phyloP scores from a whole-genome alignment of 1,284 basidiomycete species.

The Rhodotorula glutinis region DNA sequence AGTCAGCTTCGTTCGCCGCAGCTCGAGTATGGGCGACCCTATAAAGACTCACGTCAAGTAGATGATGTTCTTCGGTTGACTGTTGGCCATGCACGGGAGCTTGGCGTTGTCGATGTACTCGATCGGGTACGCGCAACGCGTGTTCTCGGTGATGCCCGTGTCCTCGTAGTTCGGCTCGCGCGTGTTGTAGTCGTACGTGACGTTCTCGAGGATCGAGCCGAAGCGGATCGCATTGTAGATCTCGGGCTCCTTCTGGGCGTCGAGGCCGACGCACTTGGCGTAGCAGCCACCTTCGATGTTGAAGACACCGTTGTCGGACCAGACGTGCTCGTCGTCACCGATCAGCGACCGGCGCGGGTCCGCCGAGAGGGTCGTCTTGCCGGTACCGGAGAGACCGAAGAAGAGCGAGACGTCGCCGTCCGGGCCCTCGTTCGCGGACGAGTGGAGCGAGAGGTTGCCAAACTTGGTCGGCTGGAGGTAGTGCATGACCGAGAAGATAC shows the following conservation, averaged over 20 bases:
- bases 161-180: conserved; percentile 95
- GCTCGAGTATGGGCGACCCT: too few species aligned
- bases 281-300: conserved; percentile 99
- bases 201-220: conserved; percentile 97
- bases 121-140: conserved; percentile 96
- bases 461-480: conserved; percentile 99
- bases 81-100: conserved; percentile 80
- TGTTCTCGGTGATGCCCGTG: conserved; percentile 81
- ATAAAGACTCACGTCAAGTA: conserved; percentile 18
- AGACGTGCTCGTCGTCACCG: conserved; percentile 97
- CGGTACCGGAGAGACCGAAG: conserved; percentile 98
- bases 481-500: conserved; percentile 99
- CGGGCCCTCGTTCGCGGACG: conserved; percentile 95
- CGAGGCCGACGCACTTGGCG: conserved; percentile 97
- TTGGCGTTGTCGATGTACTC: conserved; percentile 93
- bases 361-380: conserved; percentile 95
- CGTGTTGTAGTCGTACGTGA: conserved; percentile 88
- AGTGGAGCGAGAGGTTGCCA: conserved; percentile 95
- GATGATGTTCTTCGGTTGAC: conserved; percentile 61
- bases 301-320: conserved; percentile 97
- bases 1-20: too few species aligned
- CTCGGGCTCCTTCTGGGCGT: conserved; percentile 93
- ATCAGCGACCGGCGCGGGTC: conserved; percentile 87
- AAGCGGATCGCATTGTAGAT: conserved; percentile 88
- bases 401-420: conserved; percentile 93